phyloP scores from a whole-genome alignment of 768 basidiomycete species.

The Leucogyrophana mollusca region DNA sequence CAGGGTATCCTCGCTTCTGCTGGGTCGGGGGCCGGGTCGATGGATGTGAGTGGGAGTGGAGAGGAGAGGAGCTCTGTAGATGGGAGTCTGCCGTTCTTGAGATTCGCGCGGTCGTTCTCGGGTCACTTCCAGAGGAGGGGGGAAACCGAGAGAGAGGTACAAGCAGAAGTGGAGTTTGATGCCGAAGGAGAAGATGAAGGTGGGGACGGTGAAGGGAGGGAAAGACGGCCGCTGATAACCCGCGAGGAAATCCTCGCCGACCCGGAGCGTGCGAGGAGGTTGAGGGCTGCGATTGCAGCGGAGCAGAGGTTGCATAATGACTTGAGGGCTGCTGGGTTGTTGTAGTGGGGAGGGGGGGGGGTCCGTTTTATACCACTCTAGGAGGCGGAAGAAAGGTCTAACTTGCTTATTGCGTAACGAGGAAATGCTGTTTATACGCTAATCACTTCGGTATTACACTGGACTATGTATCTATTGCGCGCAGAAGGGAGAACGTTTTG shows the following conservation, averaged over 20 bases:
- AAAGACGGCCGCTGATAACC: conserved; percentile 19
- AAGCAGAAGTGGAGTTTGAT: conserved; percentile 9
- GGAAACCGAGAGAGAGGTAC: conserved; percentile 26
- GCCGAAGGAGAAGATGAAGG: conserved; percentile 12
- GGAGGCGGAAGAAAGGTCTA: too few species aligned
- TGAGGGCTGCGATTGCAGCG: conserved; percentile 46
- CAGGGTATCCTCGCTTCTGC: conserved; percentile 62
- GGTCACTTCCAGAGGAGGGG: conserved; percentile 15
- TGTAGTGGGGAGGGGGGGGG: conserved; percentile 31
- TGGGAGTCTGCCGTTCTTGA: conserved; percentile 32
- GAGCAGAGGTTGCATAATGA: conserved; percentile 60
- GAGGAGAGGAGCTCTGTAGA: too few species aligned
- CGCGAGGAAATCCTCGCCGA: conserved; percentile 41
- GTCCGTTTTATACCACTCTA: too few species aligned
- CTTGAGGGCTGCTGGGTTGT: conserved; percentile 61
- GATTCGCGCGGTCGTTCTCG: conserved; percentile 33
- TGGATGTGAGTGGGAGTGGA: too few species aligned
- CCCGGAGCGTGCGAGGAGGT: conserved; percentile 39
- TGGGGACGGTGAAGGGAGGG: conserved; percentile 28
- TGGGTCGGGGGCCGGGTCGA: not conserved
- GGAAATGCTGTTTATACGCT: conserved; percentile 16
- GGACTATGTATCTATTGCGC: conserved; percentile 6
- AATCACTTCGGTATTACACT: conserved; percentile 10
- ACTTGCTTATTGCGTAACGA: too few species aligned
- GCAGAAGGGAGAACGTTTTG: not conserved